These are phyloP conservation scores for Penicillium cinerascens DNA, from an alignment of 495 filamentous ascomycete species.

Conservation along the genomic window DNA sequence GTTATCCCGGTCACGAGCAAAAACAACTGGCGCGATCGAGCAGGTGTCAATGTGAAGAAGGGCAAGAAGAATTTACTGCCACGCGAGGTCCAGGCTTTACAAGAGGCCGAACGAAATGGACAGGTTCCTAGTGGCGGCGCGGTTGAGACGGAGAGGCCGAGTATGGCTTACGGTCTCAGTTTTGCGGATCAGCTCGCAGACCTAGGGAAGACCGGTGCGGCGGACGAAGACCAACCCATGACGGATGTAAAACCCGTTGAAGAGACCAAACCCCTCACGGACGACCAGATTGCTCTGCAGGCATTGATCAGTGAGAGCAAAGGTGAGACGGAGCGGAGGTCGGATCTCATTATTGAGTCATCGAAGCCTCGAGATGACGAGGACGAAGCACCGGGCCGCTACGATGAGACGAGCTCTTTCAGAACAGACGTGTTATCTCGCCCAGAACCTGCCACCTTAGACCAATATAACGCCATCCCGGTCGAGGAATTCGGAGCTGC, in stretches of 20 bases:
- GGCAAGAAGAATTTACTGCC: slow-evolving; percentile 51
- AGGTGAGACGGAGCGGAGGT: slow-evolving; percentile 44
- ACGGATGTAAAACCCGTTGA: slow-evolving; percentile 22
- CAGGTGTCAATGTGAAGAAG: slow-evolving; percentile 48
- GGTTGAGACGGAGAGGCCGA: slow-evolving; percentile 37
- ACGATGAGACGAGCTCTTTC: slow-evolving; percentile 67
- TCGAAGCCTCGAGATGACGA: slow-evolving; percentile 17
- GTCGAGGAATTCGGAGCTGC: slow-evolving; percentile 93
- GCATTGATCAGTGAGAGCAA: slow-evolving; percentile 64
- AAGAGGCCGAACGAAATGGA: slow-evolving; percentile 35
- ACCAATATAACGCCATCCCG: slow-evolving; percentile 82
- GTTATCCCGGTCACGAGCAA: slow-evolving; percentile 65
- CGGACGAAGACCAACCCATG: slow-evolving; percentile 29
- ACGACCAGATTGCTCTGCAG: slow-evolving; percentile 76
- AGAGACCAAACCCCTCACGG: slow-evolving; percentile 42
- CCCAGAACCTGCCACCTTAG: slow-evolving; percentile 70
- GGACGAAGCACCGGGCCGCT: slow-evolving; percentile 23
- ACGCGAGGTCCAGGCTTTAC: slow-evolving; percentile 47
- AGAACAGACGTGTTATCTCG: slow-evolving; percentile 63
- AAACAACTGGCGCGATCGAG: slow-evolving; percentile 66
- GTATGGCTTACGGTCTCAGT: slow-evolving; percentile 44
- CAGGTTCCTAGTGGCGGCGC: slow-evolving; percentile 23
- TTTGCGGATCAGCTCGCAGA: slow-evolving; percentile 32
- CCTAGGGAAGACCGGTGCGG: slow-evolving; percentile 16
- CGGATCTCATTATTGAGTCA: slow-evolving; percentile 60